These are phyloP conservation scores for Apiotrichum mycotoxinovorans DNA, from an alignment of 1,284 basidiomycete species.

Conservation along the genomic window DNA sequence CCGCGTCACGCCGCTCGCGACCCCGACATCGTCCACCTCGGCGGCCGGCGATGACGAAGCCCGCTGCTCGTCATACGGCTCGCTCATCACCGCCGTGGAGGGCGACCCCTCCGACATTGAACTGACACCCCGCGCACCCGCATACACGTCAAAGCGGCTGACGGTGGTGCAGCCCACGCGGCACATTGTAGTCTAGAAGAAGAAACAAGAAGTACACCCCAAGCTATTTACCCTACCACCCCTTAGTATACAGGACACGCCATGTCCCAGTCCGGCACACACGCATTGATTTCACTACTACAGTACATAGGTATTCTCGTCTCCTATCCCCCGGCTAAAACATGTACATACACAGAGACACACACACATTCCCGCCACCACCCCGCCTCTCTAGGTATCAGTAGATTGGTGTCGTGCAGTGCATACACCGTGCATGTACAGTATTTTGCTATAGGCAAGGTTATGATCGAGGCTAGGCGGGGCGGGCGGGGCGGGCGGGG, in stretches of 20 bases:
- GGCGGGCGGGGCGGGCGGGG: too few relatives aligned
- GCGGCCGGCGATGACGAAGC: background rate
- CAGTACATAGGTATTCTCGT: too few relatives aligned
- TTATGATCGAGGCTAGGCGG: too few relatives aligned
- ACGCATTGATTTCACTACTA: too few relatives aligned
- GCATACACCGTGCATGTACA: conserved; percentile 1
- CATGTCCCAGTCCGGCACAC: too few relatives aligned
- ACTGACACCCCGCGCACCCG: background rate
- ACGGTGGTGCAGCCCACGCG: background rate
- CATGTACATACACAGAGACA: background rate
- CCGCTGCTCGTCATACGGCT: background rate
- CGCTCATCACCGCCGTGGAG: background rate
- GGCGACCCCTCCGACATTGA: background rate
- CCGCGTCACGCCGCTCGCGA: conserved; percentile 14
- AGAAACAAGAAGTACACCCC: too few relatives aligned
- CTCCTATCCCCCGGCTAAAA: background rate
- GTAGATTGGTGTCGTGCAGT: background rate
- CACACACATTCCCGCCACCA: too few relatives aligned
- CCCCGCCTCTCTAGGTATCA: background rate
- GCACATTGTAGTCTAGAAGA: background rate
- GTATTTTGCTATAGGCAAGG: too few relatives aligned
- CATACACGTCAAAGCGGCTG: background rate
- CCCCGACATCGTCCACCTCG: conserved; percentile 7
- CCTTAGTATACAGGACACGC: background rate
- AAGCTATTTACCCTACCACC: background rate